Evolutionary conservation across 805 yeast genomes (phyloP).

Genomic region (Torulaspora gathmanii): DNA sequence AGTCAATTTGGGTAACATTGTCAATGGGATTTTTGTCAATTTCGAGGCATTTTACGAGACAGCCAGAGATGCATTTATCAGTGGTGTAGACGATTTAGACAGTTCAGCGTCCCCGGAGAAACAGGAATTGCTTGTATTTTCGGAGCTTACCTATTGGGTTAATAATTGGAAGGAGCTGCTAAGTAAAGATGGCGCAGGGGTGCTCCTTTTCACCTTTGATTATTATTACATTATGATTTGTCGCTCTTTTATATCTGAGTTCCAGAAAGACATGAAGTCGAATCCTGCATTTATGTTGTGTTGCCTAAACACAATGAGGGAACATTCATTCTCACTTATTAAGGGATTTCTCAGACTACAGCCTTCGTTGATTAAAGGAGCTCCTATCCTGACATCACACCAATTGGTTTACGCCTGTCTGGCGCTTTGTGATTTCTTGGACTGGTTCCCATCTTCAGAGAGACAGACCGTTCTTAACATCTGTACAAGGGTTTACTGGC

Average conservation of each 20-base stretch:
- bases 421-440: constrained; percentile 46
- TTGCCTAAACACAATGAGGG: constrained; percentile 41
- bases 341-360: constrained; percentile 43
- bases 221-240: constrained; percentile 45
- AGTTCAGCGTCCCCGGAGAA: constrained; percentile 3
- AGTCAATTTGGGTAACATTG: constrained; percentile 40
- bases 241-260: constrained; percentile 35
- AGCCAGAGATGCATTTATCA: constrained; percentile 5
- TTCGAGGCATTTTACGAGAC: constrained; percentile 26
- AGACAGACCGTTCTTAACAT: constrained; percentile 42
- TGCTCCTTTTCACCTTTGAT: constrained; percentile 45
- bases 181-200: constrained; percentile 46
- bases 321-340: constrained; percentile 44
- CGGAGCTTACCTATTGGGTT: constrained; percentile 45
- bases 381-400: constrained; percentile 49
- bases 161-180: constrained; percentile 43
- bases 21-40: constrained; percentile 27
- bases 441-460: constrained; percentile 38
- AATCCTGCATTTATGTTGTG: constrained; percentile 27
- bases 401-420: constrained; percentile 53
- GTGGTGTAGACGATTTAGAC: constrained; percentile 1
- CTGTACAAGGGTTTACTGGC: constrained; percentile 55
- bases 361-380: constrained; percentile 47
- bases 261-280: constrained; percentile 24
- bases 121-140: constrained; percentile 22